Conservation (phyloP, 352 stramenopile genomes). For the Globisporangium nodosum region DNA sequence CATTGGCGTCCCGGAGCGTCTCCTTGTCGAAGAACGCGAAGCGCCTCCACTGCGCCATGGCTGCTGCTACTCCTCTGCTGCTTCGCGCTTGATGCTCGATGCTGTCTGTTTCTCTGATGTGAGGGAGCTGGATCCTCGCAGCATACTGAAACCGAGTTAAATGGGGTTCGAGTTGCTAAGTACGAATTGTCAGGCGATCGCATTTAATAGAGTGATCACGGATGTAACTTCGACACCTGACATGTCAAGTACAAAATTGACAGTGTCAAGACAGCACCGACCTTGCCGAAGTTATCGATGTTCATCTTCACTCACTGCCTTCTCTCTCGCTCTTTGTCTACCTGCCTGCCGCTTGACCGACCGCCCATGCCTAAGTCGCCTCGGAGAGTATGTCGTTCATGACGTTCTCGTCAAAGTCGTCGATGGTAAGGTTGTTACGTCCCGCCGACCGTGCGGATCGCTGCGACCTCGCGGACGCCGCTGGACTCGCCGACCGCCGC, state of each 20-base stretch:
- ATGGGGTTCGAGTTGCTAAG: too few relatives aligned
- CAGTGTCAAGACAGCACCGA: too few relatives aligned
- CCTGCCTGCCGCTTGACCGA: neutral
- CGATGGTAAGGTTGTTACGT: slow-evolving; percentile 33
- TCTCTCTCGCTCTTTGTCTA: neutral
- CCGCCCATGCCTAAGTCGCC: neutral
- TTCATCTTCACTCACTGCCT: too few relatives aligned
- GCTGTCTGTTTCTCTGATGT: too few relatives aligned
- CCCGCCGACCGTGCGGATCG: slow-evolving; percentile 5
- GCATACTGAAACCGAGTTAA: too few relatives aligned
- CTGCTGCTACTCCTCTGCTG: slow-evolving; percentile 7
- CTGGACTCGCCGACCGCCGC: slow-evolving; percentile 4
- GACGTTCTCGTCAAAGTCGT: slow-evolving; percentile 60
- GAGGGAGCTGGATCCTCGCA: too few relatives aligned
- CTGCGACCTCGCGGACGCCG: slow-evolving; percentile 3
- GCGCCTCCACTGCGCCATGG: slow-evolving; percentile 84
- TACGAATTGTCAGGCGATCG: too few relatives aligned
- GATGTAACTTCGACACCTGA: too few relatives aligned
- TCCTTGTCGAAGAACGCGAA: slow-evolving; percentile 90
- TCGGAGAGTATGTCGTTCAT: slow-evolving; percentile 59
- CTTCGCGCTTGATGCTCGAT: too few relatives aligned
- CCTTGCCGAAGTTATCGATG: too few relatives aligned
- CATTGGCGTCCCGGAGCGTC: slow-evolving; percentile 76
- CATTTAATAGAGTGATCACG: too few relatives aligned
- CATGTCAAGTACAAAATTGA: too few relatives aligned